Conservation (phyloP, 306 rosid species). For the Benincasa hispida region DNA sequence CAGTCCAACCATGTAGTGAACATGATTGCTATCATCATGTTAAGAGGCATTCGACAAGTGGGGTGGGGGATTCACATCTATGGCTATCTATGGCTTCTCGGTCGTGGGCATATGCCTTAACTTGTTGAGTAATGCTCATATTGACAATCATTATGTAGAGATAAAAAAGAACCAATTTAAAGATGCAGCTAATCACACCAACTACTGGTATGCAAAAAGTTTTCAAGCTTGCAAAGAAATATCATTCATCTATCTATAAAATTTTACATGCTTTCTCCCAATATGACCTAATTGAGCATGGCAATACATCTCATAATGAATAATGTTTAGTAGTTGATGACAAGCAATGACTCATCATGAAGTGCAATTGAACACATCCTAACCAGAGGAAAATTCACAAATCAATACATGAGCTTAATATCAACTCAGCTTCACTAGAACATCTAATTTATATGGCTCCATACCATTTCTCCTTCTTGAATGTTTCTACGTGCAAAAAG, state of each 20-base stretch:
- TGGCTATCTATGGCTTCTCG: background rate
- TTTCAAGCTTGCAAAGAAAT: background rate
- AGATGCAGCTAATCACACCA: background rate
- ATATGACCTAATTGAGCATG: background rate
- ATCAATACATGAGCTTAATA: background rate
- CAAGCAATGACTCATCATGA: background rate
- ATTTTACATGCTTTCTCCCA: background rate
- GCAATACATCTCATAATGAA: background rate
- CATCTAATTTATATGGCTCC: background rate
- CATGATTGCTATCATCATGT: background rate
- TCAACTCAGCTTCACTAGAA: conserved; percentile 1
- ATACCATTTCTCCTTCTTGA: conserved; percentile 99
- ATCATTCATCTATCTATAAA: background rate
- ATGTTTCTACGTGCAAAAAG: conserved; percentile 84
- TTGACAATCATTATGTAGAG: background rate
- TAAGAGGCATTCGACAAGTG: no score
- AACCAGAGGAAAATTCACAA: background rate
- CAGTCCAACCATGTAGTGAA: conserved; percentile 7
- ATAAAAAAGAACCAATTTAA: background rate
- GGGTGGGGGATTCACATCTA: background rate
- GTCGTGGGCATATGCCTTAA: background rate
- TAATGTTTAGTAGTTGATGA: background rate
- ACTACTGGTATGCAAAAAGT: background rate
- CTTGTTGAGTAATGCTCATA: background rate
- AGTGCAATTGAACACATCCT: background rate